Conservation (phyloP, 352 stramenopile species). For the Phytophthora sansomeana region DNA sequence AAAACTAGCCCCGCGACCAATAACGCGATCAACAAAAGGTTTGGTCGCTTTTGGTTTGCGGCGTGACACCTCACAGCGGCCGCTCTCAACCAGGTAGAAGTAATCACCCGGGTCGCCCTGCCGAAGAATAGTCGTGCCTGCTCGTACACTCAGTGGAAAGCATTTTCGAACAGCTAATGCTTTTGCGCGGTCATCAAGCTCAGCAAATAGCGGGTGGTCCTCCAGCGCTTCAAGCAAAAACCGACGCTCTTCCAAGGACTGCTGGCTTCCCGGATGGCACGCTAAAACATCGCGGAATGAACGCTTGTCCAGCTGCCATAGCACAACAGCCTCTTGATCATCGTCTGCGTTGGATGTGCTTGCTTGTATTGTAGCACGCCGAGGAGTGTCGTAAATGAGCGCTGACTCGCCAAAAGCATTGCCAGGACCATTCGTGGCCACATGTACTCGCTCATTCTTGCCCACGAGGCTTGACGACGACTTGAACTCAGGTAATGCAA, state of each 20-base stretch:
- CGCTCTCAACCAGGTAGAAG: slow-evolving; percentile 86
- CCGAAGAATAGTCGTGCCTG: slow-evolving; percentile 69
- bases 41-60: slow-evolving; percentile 61
- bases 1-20: slow-evolving; percentile 87
- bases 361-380: slow-evolving; percentile 71
- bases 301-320: slow-evolving; percentile 83
- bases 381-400: slow-evolving; percentile 87
- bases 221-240: slow-evolving; percentile 78
- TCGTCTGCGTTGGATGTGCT: slow-evolving; percentile 18
- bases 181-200: slow-evolving; percentile 80
- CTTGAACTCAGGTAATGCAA: slow-evolving; percentile 75
- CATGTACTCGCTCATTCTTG: slow-evolving; percentile 73
- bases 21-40: slow-evolving; percentile 73
- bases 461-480: slow-evolving; percentile 65
- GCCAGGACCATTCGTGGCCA: slow-evolving; percentile 82
- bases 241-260: slow-evolving; percentile 78
- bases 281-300: slow-evolving; percentile 69
- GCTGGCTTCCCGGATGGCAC: slow-evolving; percentile 70
- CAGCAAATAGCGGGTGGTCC: slow-evolving; percentile 79
- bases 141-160: slow-evolving; percentile 74
- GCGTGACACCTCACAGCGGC: slow-evolving; percentile 78
- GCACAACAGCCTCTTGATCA: slow-evolving; percentile 49
- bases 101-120: slow-evolving; percentile 88
- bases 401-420: slow-evolving; percentile 86
- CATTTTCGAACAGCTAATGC: slow-evolving; percentile 84